These are phyloP conservation scores for Corymbia maculata DNA, from an alignment of 345 rosid species.

Conservation along the genomic window DNA sequence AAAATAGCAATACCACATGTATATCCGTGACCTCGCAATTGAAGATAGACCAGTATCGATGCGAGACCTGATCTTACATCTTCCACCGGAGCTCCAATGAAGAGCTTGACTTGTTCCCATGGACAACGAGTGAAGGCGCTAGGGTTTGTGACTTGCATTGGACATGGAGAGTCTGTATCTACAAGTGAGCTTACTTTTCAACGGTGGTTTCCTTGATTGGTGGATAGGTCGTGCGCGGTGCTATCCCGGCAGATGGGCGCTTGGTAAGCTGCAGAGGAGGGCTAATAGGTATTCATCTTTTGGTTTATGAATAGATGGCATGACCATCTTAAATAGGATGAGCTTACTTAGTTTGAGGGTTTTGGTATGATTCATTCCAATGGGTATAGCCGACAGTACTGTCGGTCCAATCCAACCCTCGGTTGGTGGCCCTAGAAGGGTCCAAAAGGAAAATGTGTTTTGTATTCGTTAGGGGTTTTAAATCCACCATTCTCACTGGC, in stretches of 20 bases:
- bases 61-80: neutral
- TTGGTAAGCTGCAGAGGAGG: neutral
- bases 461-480: neutral
- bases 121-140: neutral
- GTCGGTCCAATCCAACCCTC: neutral
- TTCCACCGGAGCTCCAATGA: neutral
- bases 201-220: neutral
- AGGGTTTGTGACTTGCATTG: neutral
- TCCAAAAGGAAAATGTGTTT: neutral
- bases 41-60: neutral
- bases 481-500: neutral
- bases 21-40: neutral
- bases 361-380: neutral
- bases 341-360: neutral
- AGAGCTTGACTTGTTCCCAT: neutral
- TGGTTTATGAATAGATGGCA: neutral
- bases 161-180: neutral
- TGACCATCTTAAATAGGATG: neutral
- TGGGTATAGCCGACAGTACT: neutral
- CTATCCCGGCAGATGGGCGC: neutral
- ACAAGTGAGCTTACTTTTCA: neutral
- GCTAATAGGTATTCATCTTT: neutral
- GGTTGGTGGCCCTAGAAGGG: neutral
- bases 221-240: neutral
- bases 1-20: neutral